A percentile compares a stretch with the other conserved stretches of the same genome.
Conservation (phyloP, 768 basidiomycete genomes). For the Albatrellus ellisii region DNA sequence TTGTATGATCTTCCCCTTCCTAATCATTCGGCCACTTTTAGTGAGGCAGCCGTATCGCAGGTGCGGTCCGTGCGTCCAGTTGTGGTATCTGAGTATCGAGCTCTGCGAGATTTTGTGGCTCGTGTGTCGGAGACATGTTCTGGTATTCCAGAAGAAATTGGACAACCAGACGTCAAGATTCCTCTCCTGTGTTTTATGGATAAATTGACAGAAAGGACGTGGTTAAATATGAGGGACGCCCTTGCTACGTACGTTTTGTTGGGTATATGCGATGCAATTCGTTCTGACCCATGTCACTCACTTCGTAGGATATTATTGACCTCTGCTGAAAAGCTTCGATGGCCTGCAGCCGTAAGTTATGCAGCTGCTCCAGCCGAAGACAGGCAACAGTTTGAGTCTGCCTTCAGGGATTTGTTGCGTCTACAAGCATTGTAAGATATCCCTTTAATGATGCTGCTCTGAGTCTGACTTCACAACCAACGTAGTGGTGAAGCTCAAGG, state of each 20-base stretch:
- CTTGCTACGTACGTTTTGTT: conserved; percentile 50
- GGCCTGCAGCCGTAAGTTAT: conserved; percentile 74
- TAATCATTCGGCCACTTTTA: conserved; percentile 17
- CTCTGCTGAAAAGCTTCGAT: conserved; percentile 64
- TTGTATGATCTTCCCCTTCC: background rate
- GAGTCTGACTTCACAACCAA: conserved; percentile 31
- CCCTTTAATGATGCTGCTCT: conserved; percentile 4
- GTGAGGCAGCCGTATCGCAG: conserved; percentile 46
- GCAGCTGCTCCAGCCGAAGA: conserved; percentile 32
- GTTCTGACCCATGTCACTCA: too few relatives aligned
- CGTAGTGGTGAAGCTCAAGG: conserved; percentile 21
- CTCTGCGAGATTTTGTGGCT: conserved; percentile 47
- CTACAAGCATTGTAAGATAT: conserved; percentile 65
- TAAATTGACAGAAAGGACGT: conserved; percentile 54
- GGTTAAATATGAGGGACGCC: conserved; percentile 57
- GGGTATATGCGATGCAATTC: background rate
- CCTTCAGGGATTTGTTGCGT: conserved; percentile 63
- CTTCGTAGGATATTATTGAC: conserved; percentile 41
- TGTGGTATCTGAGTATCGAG: conserved; percentile 38
- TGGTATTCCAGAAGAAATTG: conserved; percentile 29
- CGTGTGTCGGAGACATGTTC: conserved; percentile 33
- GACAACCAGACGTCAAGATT: conserved; percentile 30
- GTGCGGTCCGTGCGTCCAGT: conserved; percentile 30
- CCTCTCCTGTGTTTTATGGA: conserved; percentile 51
- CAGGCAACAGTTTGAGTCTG: conserved; percentile 54